Base-by-base conservation (phyloP, 169 alveolate species). In the Neospora caninum region DNA sequence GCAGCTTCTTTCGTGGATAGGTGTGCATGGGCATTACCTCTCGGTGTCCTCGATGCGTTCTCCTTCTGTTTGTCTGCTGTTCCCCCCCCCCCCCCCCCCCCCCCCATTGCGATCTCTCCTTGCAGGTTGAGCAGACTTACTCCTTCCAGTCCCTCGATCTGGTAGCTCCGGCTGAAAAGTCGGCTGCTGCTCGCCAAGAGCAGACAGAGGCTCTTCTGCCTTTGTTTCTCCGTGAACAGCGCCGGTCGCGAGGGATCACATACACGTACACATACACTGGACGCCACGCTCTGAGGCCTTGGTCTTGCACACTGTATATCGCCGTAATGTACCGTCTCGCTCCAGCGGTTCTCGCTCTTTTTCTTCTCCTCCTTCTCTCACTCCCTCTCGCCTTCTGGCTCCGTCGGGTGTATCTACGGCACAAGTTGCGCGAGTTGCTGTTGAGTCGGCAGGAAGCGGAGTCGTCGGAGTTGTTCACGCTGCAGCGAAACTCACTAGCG, bases 191-290 rank as follows among this genome's bases (percentile, higher is more conserved):
- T 22, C 73, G 73, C 67, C 67, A 31, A 13, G 38, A 41, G 67
- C 53, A 42, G 69, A 22, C n/a, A 38, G 89, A 82, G n/a, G 38
- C 53, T 9, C 41, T 82, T 9, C 18, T 82, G 89, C 31, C 89
- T 82, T 25, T 82, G 54, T 82, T 82, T 82, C 67, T 82, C 38
- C 53, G 67, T 13, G 89, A 82, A 36, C 89, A 82, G 67, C 53
- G 89, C 34, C 89, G 89, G 34, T 82, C 89, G n/a, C 53, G 41
- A 6, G 89, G 89, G 54, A 82, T 82, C 41, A 82, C 89, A 67
- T 82, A 82, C 38, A 41, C 89, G 36, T 82, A 82, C 67, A 82
- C 89, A 9, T 82, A 82, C 89, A 31, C 64, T 7, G 89, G 89
- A 16, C n/a, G 25, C 10, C 53, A 25, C 53, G 89, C 89, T 13